Evolutionary conservation across 805 yeast species (phyloP).

Genomic region (Teunomyces kruisii): DNA sequence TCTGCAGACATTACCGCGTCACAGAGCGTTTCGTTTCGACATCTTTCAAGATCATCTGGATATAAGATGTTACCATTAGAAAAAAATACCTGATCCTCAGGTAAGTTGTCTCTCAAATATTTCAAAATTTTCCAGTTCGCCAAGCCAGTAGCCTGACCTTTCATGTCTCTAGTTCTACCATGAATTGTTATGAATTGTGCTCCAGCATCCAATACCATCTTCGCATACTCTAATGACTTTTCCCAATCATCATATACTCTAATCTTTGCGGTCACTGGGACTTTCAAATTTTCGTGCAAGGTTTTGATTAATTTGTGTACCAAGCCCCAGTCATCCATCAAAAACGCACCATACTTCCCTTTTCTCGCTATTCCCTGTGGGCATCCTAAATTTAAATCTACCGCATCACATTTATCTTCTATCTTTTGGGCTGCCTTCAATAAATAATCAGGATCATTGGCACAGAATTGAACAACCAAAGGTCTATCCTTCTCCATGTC

Average conservation of each 20-base stretch:
- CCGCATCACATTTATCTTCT: conserved; percentile 87
- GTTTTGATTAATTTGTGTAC: conserved; percentile 68
- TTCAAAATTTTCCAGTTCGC: conserved; percentile 88
- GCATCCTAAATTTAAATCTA: conserved; percentile 93
- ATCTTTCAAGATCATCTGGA: conserved; percentile 76
- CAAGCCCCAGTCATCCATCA: conserved; percentile 96
- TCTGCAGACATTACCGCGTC: conserved; percentile 99
- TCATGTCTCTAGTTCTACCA: conserved; percentile 95
- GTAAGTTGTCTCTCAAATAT: conserved; percentile 74
- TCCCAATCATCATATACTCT: conserved; percentile 83
- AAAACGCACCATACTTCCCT: conserved; percentile 92
- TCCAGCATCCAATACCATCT: conserved; percentile 86
- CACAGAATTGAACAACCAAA: conserved; percentile 91
- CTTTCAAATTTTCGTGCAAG: conserved; percentile 68
- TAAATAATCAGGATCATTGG: conserved; percentile 86
- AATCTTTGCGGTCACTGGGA: conserved; percentile 95
- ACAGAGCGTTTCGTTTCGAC: conserved; percentile 61
- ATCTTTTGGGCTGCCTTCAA: conserved; percentile 79
- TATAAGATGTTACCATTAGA: conserved; percentile 95
- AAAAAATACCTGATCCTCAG: conserved; percentile 79
- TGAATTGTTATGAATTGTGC: conserved; percentile 95
- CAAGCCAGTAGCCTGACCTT: conserved; percentile 92
- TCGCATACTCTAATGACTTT: conserved; percentile 83
- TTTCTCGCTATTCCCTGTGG: conserved; percentile 97
- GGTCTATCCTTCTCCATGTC: conserved; percentile 72